A percentile compares a stretch with the other conserved stretches of the same genome.
These are phyloP conservation scores for Geotrichum bryndzae DNA, from an alignment of 1,139 yeast genomes.

Conservation along the genomic window DNA sequence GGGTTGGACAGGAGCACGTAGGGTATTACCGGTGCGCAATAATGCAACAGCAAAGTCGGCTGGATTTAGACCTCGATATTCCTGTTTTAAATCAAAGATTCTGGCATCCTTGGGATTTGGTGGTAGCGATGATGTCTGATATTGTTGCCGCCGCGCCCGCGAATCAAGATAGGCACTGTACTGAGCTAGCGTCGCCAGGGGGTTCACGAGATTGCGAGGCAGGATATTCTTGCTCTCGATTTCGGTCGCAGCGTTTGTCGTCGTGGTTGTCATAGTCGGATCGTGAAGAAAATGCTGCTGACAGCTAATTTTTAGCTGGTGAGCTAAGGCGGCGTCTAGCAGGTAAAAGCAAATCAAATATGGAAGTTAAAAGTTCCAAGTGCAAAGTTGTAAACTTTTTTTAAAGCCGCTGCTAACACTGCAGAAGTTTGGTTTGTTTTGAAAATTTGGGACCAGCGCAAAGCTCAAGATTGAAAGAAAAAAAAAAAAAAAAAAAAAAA, in stretches of 20 bases:
- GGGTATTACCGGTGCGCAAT: background rate
- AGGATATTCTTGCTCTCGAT: background rate
- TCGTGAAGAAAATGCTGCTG: background rate
- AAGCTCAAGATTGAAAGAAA: too few relatives aligned
- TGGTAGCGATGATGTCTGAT: background rate
- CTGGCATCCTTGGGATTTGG: background rate
- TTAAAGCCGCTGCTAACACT: too few relatives aligned
- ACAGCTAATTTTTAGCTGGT: too few relatives aligned
- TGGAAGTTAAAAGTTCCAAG: background rate
- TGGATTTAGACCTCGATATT: background rate
- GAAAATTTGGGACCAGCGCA: too few relatives aligned
- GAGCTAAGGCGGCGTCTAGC: too few relatives aligned
- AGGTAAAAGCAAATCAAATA: too few relatives aligned
- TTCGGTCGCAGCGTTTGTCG: background rate
- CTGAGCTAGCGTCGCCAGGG: slow-evolving; percentile 8
- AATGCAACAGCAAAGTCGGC: background rate
- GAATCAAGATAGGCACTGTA: background rate
- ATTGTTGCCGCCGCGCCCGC: background rate
- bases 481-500: too few relatives aligned
- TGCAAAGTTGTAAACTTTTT: background rate
- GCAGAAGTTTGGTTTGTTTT: too few relatives aligned
- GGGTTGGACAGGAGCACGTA: background rate
- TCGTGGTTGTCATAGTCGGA: background rate
- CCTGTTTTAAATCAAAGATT: background rate
- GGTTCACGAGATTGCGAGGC: slow-evolving; percentile 6